phyloP scores from a whole-genome alignment of 352 stramenopile species.

The Aphanomyces stellatus region DNA sequence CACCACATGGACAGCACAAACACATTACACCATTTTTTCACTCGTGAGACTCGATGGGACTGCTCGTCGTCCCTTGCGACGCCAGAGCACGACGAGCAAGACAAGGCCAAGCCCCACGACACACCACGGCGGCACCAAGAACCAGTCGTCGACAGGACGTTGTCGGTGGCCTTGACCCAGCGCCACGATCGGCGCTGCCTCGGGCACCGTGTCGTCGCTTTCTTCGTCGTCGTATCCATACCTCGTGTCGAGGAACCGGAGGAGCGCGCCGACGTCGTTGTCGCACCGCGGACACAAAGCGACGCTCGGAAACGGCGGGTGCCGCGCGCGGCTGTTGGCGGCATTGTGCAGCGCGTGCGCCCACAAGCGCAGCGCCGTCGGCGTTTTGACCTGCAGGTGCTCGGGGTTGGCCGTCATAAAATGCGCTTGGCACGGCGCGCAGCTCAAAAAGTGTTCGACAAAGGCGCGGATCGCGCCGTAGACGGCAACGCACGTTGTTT shows the following conservation, averaged over 20 bases:
- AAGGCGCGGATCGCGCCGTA: conserved; percentile 68
- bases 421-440: conserved; percentile 62
- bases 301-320: conserved; percentile 63
- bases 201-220: too few species aligned
- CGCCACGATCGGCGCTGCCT: too few species aligned
- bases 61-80: too few species aligned
- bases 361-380: conserved; percentile 58
- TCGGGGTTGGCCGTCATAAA: conserved; percentile 68
- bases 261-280: conserved; percentile 22
- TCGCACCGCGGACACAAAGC: conserved; percentile 61
- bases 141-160: too few species aligned
- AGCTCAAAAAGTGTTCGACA: conserved; percentile 80
- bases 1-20: too few species aligned
- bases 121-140: too few species aligned
- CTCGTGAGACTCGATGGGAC: too few species aligned
- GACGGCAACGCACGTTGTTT: conserved; percentile 50
- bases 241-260: background rate
- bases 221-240: background rate
- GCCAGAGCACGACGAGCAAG: too few species aligned
- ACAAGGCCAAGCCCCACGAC: too few species aligned
- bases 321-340: conserved; percentile 63
- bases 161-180: too few species aligned
- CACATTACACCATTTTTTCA: too few species aligned
- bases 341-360: conserved; percentile 77
- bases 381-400: conserved; percentile 54